Evolutionary conservation across 2,329 filamentous ascomycete species (phyloP).

Genomic region (Erysiphe pulchra): DNA sequence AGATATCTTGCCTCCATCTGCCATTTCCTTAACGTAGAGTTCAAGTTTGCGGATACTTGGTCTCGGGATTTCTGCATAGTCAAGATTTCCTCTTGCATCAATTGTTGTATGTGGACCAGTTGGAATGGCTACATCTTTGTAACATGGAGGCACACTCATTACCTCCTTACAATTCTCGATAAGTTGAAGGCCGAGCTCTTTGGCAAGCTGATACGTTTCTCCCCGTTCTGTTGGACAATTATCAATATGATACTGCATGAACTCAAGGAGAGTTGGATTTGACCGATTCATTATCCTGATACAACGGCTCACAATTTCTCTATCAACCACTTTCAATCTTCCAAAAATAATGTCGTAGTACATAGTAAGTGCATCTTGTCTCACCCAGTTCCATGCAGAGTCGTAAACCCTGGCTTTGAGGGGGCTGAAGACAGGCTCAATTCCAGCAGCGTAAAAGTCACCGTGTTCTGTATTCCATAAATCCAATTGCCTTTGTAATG

Average conservation of each 20-base stretch:
- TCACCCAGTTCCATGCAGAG: slow-evolving; percentile 97
- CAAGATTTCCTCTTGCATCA: slow-evolving; percentile 74
- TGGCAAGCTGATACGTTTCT: slow-evolving; percentile 94
- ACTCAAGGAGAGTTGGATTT: slow-evolving; percentile 82
- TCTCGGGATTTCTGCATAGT: slow-evolving; percentile 69
- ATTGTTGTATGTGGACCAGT: slow-evolving; percentile 85
- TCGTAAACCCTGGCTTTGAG: slow-evolving; percentile 93
- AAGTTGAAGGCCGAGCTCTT: slow-evolving; percentile 74
- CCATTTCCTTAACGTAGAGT: slow-evolving; percentile 97
- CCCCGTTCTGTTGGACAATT: slow-evolving; percentile 92
- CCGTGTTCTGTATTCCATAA: slow-evolving; percentile 90
- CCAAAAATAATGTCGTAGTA: slow-evolving; percentile 99
- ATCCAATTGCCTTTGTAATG: slow-evolving; percentile 80
- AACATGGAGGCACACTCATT: slow-evolving; percentile 56
- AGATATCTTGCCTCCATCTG: slow-evolving; percentile 90
- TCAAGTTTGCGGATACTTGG: slow-evolving; percentile 86
- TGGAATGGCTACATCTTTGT: slow-evolving; percentile 84
- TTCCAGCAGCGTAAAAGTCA: slow-evolving; percentile 84
- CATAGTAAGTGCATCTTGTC: slow-evolving; percentile 93
- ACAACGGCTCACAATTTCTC: slow-evolving; percentile 95
- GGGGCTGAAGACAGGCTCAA: slow-evolving; percentile 77
- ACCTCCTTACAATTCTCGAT: slow-evolving; percentile 97
- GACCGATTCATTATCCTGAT: slow-evolving; percentile 99
- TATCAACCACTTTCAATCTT: slow-evolving; percentile 71
- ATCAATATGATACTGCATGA: slow-evolving; percentile 99